Conservation (phyloP, 208 protist species). For the Leishmania tropica region DNA sequence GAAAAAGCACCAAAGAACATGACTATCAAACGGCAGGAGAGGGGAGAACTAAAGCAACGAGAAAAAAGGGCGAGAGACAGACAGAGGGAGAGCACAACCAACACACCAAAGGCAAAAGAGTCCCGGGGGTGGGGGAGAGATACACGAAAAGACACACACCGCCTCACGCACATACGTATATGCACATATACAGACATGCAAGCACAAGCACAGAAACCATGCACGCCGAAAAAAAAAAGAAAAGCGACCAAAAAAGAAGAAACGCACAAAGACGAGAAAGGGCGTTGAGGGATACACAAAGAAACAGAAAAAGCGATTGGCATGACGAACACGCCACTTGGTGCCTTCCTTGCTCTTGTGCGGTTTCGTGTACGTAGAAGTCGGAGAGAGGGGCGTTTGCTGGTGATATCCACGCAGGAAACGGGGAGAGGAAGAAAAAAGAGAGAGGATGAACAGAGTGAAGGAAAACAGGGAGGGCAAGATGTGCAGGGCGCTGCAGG, state of each 20-base stretch:
- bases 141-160: background rate
- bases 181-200: too few relatives aligned
- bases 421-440: background rate
- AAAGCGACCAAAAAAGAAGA: background rate
- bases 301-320: background rate
- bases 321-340: background rate
- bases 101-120: background rate
- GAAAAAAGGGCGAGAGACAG: background rate
- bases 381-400: background rate
- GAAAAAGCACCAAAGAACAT: too few relatives aligned
- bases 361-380: background rate
- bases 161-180: too few relatives aligned
- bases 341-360: background rate
- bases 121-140: too few relatives aligned
- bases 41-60: background rate
- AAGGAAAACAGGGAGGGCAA: background rate
- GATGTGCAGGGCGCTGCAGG: background rate
- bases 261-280: background rate
- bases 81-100: background rate
- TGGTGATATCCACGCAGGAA: background rate
- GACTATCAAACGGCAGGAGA: too few relatives aligned
- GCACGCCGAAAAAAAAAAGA: background rate
- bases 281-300: background rate
- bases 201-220: too few relatives aligned
- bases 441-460: constrained; percentile 16